phyloP scores from a whole-genome alignment of 495 filamentous ascomycete species.

The Aspergillus hancockii region DNA sequence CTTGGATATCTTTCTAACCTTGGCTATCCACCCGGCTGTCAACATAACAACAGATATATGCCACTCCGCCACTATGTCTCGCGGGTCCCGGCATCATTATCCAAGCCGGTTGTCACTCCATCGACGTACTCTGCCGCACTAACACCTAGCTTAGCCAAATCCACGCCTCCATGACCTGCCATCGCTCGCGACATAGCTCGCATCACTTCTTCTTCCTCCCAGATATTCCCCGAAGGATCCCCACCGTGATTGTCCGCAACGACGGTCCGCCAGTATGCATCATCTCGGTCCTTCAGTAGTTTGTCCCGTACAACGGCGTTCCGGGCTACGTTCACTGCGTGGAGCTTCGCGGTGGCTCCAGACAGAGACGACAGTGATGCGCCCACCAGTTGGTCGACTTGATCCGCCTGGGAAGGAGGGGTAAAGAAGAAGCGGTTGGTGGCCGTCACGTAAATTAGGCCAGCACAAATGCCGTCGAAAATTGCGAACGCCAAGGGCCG shows the following conservation, averaged over 20 bases:
- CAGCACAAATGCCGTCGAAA: constrained; percentile 61
- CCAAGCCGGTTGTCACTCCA: constrained; percentile 42
- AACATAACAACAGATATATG: constrained; percentile 1
- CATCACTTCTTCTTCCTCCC: constrained; percentile 59
- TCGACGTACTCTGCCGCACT: constrained; percentile 48
- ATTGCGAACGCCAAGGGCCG: constrained; percentile 60
- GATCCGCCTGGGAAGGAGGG: constrained; percentile 51
- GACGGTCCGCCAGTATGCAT: constrained; percentile 60
- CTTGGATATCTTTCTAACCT: too few species aligned
- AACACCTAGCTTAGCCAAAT: constrained; percentile 49
- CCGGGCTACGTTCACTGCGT: constrained; percentile 53
- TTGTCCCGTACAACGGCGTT: constrained; percentile 62
- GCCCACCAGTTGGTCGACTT: constrained; percentile 41
- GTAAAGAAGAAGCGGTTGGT: constrained; percentile 70
- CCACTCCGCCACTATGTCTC: background rate
- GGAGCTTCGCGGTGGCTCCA: constrained; percentile 49
- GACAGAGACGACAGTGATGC: constrained; percentile 43
- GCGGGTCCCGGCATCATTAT: constrained; percentile 9
- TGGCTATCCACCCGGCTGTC: too few species aligned
- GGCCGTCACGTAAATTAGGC: constrained; percentile 67
- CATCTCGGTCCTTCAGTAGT: constrained; percentile 52
- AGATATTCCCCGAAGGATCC: constrained; percentile 32
- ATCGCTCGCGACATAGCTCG: constrained; percentile 52
- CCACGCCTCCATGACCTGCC: constrained; percentile 46
- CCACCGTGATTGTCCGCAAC: constrained; percentile 30